These are phyloP conservation scores for Cryptosporidium felis DNA, from an alignment of 169 alveolate genomes.

Conservation along the genomic window DNA sequence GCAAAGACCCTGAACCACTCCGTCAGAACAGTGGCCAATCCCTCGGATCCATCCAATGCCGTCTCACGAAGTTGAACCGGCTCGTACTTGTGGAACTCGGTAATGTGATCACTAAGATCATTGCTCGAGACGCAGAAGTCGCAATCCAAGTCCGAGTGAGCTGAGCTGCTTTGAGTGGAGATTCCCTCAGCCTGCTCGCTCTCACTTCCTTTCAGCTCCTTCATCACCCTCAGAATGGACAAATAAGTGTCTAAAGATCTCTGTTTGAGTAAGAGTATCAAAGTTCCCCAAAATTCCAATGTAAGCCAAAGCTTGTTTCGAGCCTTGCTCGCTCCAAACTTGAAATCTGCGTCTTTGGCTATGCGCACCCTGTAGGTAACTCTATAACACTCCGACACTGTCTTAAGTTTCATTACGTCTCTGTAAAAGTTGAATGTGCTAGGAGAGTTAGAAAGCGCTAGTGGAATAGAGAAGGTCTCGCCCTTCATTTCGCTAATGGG, in stretches of 20 bases:
- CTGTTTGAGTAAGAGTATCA: conserved; percentile 12
- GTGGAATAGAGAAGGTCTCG: conserved; percentile 35
- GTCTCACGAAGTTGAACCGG: not conserved
- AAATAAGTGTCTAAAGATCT: conserved; percentile 35
- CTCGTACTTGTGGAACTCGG: not conserved
- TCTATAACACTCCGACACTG: conserved; percentile 32
- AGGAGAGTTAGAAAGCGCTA: conserved; percentile 22
- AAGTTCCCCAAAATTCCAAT: conserved; percentile 57
- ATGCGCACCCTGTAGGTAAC: not conserved
- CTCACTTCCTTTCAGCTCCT: not conserved
- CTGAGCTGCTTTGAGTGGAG: not conserved
- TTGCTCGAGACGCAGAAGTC: conserved; percentile 19
- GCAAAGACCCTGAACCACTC: conserved; percentile 40
- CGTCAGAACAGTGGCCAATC: not conserved
- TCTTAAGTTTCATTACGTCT: conserved; percentile 26
- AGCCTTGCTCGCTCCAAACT: conserved; percentile 1
- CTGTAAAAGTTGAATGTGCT: not conserved
- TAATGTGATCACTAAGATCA: not conserved
- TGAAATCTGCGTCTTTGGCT: too few relatives aligned
- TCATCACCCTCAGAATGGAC: conserved; percentile 1
- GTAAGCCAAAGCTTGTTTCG: conserved; percentile 35
- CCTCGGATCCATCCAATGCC: not conserved
- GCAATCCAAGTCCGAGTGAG: not conserved
- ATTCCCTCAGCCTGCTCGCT: not conserved
- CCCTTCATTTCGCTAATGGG: conserved; percentile 6